phyloP scores from a whole-genome alignment of 768 basidiomycete genomes.

The Lentinula raphanica region DNA sequence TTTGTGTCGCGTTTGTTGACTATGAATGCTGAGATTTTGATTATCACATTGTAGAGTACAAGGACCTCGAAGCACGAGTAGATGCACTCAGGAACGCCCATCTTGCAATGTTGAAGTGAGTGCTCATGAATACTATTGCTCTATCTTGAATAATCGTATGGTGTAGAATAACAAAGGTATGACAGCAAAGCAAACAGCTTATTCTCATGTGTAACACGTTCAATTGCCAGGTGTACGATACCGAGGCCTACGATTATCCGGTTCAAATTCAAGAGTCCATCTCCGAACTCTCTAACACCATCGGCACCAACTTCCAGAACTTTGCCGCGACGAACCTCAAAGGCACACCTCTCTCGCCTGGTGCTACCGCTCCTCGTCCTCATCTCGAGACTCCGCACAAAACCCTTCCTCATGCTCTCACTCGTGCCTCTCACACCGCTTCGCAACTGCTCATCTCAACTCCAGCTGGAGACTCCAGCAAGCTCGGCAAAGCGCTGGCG shows the following conservation, averaged over 20 bases:
- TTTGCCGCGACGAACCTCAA: constrained; percentile 88
- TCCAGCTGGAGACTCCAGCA: constrained; percentile 42
- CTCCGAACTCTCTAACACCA: constrained; percentile 61
- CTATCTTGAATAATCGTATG: background rate
- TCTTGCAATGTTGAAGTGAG: constrained; percentile 70
- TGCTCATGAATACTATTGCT: constrained; percentile 8
- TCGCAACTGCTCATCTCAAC: constrained; percentile 38
- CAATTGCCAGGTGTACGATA: constrained; percentile 85
- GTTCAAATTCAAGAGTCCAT: constrained; percentile 82
- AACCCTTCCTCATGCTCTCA: constrained; percentile 93
- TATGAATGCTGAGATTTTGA: background rate
- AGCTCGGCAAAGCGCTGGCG: constrained; percentile 73
- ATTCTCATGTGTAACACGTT: constrained; percentile 15
- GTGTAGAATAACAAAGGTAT: constrained; percentile 7
- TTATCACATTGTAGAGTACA: constrained; percentile 66
- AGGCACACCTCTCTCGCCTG: constrained; percentile 67
- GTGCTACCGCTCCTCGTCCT: constrained; percentile 59
- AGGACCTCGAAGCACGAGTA: constrained; percentile 89
- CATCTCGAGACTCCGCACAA: constrained; percentile 71
- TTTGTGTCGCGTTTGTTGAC: constrained; percentile 17
- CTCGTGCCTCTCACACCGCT: constrained; percentile 70
- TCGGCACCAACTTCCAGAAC: constrained; percentile 71
- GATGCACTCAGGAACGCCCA: constrained; percentile 86
- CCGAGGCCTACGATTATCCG: constrained; percentile 87
- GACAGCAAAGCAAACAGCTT: background rate